Base-by-base conservation (phyloP, 805 yeast species). In the Candida pini region DNA sequence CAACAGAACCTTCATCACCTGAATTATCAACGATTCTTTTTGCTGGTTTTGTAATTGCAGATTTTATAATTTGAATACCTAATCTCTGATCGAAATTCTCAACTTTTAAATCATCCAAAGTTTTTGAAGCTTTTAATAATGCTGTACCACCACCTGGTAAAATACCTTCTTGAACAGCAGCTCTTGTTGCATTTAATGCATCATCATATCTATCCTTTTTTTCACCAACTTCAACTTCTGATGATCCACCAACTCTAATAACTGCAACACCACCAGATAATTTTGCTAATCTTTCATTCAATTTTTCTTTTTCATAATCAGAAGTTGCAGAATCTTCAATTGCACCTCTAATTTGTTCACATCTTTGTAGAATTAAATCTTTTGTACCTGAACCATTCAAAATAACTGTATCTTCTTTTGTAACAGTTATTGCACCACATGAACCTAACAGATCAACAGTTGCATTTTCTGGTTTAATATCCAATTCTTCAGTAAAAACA, bases 121-220 rank as follows among this genome's bases (percentile, higher is more conserved):
- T 63, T 51, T 77, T 72, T 35, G 94, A 76, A 33, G 97, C 97
- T 76, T 92, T 92, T 56, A 87, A 74, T 58, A 92, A 74, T 39
- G 98, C 98, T 48, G 97, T 87, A 68, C 98, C 98, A 63, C 98
- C 98, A 70, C 98, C 98, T 58, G 98, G 98, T 49, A 92, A 75
- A 59, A 92, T 88, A 68, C 98, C 98, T 67, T 87, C 96, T 68
- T 90, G 90, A 45, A 92, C 96, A 47, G 98, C 98, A 39, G 98
- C 97, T 67, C 97, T 87, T 35, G 97, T 92, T 37, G 98, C 97
- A 60, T 92, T 90, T 60, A 92, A 75, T 18, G 98, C 97, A 69
- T 92, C 98, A 55, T 92, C 97, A 58, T 88, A 86, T 68, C 98
- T 83, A 64, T 92, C 98, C 73, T 92, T 92, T 92, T 92, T 92